Conservation (phyloP, 192 early-diverging fungal genomes). For the Kickxella alabastrina region DNA sequence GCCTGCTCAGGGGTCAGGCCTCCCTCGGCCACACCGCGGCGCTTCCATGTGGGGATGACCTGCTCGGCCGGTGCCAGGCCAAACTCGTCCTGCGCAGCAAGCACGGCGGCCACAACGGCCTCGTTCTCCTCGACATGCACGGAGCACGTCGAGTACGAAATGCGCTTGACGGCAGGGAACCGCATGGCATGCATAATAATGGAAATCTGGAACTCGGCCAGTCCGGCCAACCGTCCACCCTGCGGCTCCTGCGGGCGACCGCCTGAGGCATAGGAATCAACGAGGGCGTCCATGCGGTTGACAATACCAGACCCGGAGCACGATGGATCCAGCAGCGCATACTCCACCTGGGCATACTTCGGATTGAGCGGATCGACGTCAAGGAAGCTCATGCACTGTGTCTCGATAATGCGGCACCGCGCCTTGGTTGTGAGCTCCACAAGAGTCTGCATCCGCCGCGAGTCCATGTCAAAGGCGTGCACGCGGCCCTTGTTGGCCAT, state of each 20-base stretch:
- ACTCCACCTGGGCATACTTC: constrained; percentile 69
- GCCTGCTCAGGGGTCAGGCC: constrained; percentile 52
- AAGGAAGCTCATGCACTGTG: constrained; percentile 62
- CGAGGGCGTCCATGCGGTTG: constrained; percentile 77
- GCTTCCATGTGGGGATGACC: constrained; percentile 74
- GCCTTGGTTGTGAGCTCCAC: constrained; percentile 70
- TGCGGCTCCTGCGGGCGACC: constrained; percentile 42
- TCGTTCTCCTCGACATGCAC: constrained; percentile 92
- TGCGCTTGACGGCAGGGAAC: constrained; percentile 76
- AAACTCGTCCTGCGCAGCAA: constrained; percentile 58
- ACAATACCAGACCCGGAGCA: constrained; percentile 97
- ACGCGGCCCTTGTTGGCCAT: constrained; percentile 85
- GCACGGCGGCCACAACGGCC: constrained; percentile 75
- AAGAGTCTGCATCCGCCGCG: constrained; percentile 66
- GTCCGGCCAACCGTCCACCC: constrained; percentile 54
- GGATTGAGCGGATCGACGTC: constrained; percentile 69
- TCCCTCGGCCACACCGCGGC: constrained; percentile 60
- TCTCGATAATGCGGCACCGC: constrained; percentile 64
- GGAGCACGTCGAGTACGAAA: constrained; percentile 97
- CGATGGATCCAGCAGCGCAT: constrained; percentile 90
- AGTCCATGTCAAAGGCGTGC: constrained; percentile 89
- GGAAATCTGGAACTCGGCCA: constrained; percentile 84
- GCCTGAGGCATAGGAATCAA: constrained; percentile 54
- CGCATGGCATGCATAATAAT: constrained; percentile 81
- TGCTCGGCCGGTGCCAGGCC: constrained; percentile 51